These are phyloP conservation scores for Xylaria palmicola DNA, from an alignment of 495 filamentous ascomycete genomes.

Conservation along the genomic window DNA sequence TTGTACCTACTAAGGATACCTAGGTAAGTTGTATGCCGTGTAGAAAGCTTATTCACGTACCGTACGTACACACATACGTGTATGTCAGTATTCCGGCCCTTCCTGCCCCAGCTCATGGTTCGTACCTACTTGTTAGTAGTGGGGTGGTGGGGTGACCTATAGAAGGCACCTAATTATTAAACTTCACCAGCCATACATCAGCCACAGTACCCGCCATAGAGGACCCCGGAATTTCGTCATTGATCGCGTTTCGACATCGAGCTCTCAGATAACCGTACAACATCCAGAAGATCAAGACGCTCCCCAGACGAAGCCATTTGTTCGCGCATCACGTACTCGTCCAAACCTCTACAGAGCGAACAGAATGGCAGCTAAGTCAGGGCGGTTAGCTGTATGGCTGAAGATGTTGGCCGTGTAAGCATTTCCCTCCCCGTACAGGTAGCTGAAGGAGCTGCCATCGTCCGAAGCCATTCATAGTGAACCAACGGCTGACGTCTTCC, in stretches of 20 bases:
- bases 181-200: background rate
- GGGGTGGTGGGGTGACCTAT: constrained; percentile 6
- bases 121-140: background rate
- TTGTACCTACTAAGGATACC: too few species aligned
- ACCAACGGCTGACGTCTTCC: constrained; percentile 21
- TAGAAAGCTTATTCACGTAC: too few species aligned
- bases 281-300: too few species aligned
- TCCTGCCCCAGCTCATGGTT: too few species aligned
- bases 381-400: constrained; percentile 31
- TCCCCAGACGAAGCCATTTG: background rate
- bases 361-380: constrained; percentile 31
- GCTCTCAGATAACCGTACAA: too few species aligned
- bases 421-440: constrained; percentile 6
- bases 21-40: too few species aligned
- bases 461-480: background rate
- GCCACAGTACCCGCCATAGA: background rate
- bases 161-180: too few species aligned
- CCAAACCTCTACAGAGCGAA: background rate
- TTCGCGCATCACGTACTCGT: background rate
- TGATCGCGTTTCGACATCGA: constrained; percentile 2
- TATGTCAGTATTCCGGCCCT: too few species aligned
- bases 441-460: background rate
- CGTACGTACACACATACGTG: too few species aligned
- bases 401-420: constrained; percentile 62
- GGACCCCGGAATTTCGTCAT: constrained; percentile 30